Percentiles rank a stretch among this genome's conserved stretches.
These are phyloP conservation scores for Bimuria novae-zelandiae DNA, from an alignment of 2,329 filamentous ascomycete species.

Conservation along the genomic window DNA sequence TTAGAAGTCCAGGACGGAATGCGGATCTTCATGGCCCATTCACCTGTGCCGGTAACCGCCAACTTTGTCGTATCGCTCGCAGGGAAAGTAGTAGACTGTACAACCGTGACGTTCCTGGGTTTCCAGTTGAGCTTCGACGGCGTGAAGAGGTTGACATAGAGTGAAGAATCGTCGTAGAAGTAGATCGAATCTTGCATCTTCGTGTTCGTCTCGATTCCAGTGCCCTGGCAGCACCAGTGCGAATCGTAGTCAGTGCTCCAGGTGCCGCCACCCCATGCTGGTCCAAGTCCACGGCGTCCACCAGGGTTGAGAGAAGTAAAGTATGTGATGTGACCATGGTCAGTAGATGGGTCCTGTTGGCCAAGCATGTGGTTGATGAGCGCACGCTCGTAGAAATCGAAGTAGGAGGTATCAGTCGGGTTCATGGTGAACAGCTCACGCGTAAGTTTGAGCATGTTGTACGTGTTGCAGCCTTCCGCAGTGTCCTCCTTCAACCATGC, in stretches of 20 bases:
- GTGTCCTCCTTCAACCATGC: conserved; percentile 53
- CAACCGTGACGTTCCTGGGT: conserved; percentile 47
- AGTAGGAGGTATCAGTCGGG: conserved; percentile 50
- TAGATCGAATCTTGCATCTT: conserved; percentile 61
- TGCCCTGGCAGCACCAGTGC: conserved; percentile 61
- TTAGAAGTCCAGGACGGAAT: conserved; percentile 54
- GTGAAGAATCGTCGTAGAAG: conserved; percentile 48
- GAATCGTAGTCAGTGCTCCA: conserved; percentile 60
- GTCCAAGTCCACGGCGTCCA: conserved; percentile 55
- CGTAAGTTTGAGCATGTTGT: conserved; percentile 63
- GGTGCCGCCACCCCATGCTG: conserved; percentile 58
- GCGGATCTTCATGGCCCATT: conserved; percentile 49
- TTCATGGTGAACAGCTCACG: conserved; percentile 56
- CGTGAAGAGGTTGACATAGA: conserved; percentile 58
- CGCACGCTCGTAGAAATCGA: conserved; percentile 59
- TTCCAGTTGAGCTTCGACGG: conserved; percentile 54
- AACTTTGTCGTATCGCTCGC: conserved; percentile 48
- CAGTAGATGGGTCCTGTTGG: conserved; percentile 51
- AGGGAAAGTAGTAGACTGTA: conserved; percentile 53
- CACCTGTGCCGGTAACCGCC: conserved; percentile 41
- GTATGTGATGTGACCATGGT: conserved; percentile 59
- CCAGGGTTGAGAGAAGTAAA: conserved; percentile 58
- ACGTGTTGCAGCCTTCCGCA: conserved; percentile 59
- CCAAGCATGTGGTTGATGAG: conserved; percentile 59
- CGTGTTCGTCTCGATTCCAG: conserved; percentile 58